Percentiles rank a stretch among this genome's conserved stretches.
phyloP scores from a whole-genome alignment of 495 filamentous ascomycete genomes.

The Talaromyces stipitatus region DNA sequence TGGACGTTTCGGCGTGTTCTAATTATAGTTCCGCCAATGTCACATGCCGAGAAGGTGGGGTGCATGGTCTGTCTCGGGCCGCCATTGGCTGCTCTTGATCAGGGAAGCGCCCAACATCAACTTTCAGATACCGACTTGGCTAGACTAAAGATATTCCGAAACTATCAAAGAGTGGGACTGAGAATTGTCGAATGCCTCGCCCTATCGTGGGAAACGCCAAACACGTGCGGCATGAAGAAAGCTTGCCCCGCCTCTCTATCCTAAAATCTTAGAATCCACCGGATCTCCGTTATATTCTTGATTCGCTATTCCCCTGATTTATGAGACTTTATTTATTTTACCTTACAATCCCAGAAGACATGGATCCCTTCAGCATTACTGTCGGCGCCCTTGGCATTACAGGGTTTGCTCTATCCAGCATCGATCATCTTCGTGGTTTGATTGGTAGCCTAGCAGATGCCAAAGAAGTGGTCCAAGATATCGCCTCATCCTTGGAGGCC shows the following conservation, averaged over 20 bases:
- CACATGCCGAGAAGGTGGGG: not conserved
- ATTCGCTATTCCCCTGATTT: not conserved
- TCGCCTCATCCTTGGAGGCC: not conserved
- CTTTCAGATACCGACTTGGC: not conserved
- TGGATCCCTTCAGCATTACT: slow-evolving; percentile 6
- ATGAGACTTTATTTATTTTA: not conserved
- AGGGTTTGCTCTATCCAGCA: not conserved
- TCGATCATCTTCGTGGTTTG: not conserved
- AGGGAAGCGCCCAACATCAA: not conserved
- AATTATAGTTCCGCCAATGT: not conserved
- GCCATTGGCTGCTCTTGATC: not conserved
- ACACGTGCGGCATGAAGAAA: not conserved
- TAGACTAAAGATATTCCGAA: not conserved
- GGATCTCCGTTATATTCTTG: not conserved
- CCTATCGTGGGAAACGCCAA: not conserved
- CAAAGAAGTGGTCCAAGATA: not conserved
- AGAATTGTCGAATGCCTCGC: not conserved
- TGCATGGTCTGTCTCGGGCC: not conserved
- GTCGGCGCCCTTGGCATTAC: slow-evolving; percentile 5
- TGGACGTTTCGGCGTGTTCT: not conserved
- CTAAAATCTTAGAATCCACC: not conserved
- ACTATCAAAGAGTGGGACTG: not conserved
- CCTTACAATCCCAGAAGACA: not conserved
- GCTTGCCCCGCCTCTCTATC: not conserved
- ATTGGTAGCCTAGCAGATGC: slow-evolving; percentile 2